Percentiles rank a stretch among this genome's conserved stretches.
Conservation (phyloP, 108 stramenopile species). For the Nannochloropsis gaditana region DNA sequence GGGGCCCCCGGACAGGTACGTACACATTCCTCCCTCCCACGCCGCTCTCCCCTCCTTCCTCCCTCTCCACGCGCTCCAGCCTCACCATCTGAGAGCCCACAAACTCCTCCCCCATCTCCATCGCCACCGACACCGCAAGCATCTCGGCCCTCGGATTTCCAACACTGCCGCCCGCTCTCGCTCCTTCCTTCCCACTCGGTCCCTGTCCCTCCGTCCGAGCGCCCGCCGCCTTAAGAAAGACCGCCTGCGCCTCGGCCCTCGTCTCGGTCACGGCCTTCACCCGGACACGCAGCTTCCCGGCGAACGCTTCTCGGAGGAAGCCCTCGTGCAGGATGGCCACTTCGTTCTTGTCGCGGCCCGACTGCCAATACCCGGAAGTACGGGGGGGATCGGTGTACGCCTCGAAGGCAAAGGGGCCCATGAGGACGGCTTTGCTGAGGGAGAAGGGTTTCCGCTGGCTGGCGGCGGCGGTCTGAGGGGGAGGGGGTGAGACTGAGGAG, state of each 20-base stretch:
- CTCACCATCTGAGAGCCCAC: neutral
- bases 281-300: neutral
- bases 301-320: neutral
- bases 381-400: slow-evolving; percentile 15
- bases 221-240: neutral
- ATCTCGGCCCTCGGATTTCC: neutral
- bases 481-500: neutral
- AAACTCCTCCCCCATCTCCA: slow-evolving; percentile 15
- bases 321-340: neutral
- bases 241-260: neutral
- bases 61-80: neutral
- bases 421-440: slow-evolving; percentile 17
- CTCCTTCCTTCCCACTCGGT: neutral
- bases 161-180: neutral
- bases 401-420: slow-evolving; percentile 8
- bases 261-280: neutral
- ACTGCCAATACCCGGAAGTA: slow-evolving; percentile 7
- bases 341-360: neutral
- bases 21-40: too few species aligned
- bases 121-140: neutral
- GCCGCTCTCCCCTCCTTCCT: neutral
- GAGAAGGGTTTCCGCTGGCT: neutral
- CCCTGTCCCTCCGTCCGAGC: neutral
- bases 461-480: neutral
- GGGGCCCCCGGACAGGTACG: too few species aligned